A percentile compares a stretch with the other conserved stretches of the same genome.
Evolutionary conservation across 345 rosid genomes (phyloP).

Genomic region (Lepidium didymum): DNA sequence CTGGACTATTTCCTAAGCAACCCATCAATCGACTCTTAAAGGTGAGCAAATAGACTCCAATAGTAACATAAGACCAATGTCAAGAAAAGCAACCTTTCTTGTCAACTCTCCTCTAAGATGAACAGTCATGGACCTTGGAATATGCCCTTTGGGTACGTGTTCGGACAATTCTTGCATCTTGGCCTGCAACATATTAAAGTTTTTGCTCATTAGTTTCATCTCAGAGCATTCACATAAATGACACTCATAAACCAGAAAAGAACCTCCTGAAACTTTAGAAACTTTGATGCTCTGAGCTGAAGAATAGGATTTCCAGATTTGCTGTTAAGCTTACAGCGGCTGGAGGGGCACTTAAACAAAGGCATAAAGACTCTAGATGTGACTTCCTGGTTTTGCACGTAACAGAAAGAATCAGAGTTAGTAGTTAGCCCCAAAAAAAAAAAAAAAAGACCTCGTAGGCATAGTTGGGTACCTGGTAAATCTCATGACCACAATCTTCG

Average conservation of each 20-base stretch:
- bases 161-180: conserved; percentile 98
- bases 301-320: conserved; percentile 83
- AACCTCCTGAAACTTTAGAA: conserved; percentile 97
- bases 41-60: not conserved
- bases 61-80: not conserved
- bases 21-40: not conserved
- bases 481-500: conserved; percentile 94
- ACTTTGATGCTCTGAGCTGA: conserved; percentile 96
- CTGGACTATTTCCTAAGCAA: not conserved
- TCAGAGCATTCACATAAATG: conserved; percentile 4
- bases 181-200: conserved; percentile 50
- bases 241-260: not conserved
- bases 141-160: conserved; percentile 97
- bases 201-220: not conserved
- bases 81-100: conserved; percentile 62
- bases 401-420: conserved; percentile 1
- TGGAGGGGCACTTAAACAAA: conserved; percentile 76
- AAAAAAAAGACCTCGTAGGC: not conserved
- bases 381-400: conserved; percentile 57
- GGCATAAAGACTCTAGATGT: conserved; percentile 96
- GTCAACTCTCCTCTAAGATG: conserved; percentile 98
- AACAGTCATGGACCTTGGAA: conserved; percentile 91
- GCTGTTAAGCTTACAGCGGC: conserved; percentile 55
- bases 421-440: not conserved
- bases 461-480: conserved; percentile 64